Conservation (phyloP, 257 asterid species). For the Nicotiana undulata region DNA sequence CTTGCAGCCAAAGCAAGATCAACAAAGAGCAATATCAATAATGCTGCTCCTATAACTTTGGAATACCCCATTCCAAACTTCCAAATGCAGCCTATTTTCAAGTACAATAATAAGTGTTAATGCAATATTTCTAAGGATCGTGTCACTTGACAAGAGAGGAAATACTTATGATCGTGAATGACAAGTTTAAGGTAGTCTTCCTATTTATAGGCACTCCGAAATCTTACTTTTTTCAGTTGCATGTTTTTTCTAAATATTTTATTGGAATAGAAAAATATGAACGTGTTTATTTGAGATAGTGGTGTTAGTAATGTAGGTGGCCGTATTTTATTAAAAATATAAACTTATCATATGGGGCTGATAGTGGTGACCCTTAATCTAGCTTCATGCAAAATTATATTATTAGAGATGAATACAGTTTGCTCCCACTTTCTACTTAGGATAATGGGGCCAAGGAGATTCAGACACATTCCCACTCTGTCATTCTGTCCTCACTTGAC, state of each 20-base stretch:
- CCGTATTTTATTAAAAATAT: neutral
- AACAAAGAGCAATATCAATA: constrained; percentile 34
- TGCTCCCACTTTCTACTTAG: constrained; percentile 25
- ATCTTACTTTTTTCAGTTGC: constrained; percentile 24
- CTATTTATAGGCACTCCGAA: constrained; percentile 46
- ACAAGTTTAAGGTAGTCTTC: neutral
- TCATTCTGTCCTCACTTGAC: constrained; percentile 10
- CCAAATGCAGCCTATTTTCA: neutral
- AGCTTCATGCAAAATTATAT: constrained; percentile 2
- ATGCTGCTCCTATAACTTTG: constrained; percentile 31
- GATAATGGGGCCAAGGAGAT: neutral
- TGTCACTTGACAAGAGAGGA: neutral
- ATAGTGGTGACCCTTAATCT: neutral
- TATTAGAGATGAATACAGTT: neutral
- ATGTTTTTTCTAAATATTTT: constrained; percentile 26
- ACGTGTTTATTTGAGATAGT: constrained; percentile 7
- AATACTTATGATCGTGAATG: constrained; percentile 11
- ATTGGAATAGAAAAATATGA: neutral
- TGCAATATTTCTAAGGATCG: neutral
- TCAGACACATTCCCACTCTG: constrained; percentile 1
- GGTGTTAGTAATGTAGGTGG: constrained; percentile 10
- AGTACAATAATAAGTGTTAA: neutral
- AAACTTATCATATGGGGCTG: neutral
- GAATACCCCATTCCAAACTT: constrained; percentile 30
- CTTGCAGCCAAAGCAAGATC: constrained; percentile 52